Evolutionary conservation across 2,329 filamentous ascomycete genomes (phyloP).

Genomic region (Verruconis gallopava): DNA sequence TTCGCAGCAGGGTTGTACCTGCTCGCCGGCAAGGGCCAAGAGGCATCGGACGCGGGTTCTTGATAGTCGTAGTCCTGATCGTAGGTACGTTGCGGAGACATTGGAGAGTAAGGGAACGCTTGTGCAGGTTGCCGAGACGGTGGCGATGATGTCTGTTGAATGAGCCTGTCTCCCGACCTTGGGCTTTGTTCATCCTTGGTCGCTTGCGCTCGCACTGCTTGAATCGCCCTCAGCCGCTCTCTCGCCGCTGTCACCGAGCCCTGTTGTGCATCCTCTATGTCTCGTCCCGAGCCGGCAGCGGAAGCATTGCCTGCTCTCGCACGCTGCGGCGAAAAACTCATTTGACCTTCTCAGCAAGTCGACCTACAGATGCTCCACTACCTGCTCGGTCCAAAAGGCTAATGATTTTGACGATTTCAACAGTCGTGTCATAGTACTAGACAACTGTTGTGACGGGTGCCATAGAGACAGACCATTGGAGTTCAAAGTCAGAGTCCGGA

Average conservation of each 20-base stretch:
- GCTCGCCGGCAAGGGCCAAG: not conserved
- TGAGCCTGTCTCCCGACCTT: not conserved
- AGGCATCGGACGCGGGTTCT: not conserved
- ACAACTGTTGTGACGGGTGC: too few species aligned
- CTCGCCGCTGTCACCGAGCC: slow-evolving; percentile 26
- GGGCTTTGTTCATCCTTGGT: not conserved
- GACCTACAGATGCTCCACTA: not conserved
- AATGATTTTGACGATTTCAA: too few species aligned
- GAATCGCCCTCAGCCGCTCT: slow-evolving; percentile 19
- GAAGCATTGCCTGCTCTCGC: not conserved
- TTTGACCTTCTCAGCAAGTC: not conserved
- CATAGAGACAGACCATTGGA: too few species aligned
- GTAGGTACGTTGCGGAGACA: slow-evolving; percentile 22
- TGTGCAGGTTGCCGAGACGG: not conserved
- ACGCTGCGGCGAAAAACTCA: not conserved
- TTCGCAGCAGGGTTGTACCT: slow-evolving; percentile 6
- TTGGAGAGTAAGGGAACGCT: slow-evolving; percentile 14
- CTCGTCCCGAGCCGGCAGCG: not conserved
- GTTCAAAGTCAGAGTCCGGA: too few species aligned
- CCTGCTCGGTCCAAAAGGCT: not conserved
- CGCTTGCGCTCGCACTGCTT: not conserved
- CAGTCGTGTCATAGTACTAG: not conserved
- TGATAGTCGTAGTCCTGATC: slow-evolving; percentile 13
- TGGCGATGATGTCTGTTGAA: not conserved
- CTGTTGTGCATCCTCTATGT: slow-evolving; percentile 11